Evolutionary conservation across 345 rosid species (phyloP).

Genomic region (Eucalyptus cloeziana): DNA sequence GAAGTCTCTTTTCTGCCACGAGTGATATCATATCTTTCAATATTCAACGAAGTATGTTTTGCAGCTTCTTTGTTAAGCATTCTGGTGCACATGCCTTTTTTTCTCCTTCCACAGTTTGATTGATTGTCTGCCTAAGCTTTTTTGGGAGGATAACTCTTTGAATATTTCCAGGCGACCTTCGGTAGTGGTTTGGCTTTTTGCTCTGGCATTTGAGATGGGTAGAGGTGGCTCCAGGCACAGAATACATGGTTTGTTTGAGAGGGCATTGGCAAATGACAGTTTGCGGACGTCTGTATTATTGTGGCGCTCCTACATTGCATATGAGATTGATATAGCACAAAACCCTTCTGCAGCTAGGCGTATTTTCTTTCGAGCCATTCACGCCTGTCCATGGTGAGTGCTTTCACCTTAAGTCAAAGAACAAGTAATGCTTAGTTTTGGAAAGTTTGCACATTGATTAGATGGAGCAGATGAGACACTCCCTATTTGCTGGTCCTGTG

Average conservation of each 20-base stretch:
- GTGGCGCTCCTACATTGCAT: constrained; percentile 86
- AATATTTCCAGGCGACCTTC: constrained; percentile 60
- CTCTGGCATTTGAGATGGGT: constrained; percentile 67
- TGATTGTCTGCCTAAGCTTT: not conserved
- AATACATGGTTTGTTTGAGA: constrained; percentile 81
- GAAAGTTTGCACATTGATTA: not conserved
- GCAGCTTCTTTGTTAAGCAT: not conserved
- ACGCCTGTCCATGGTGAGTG: constrained; percentile 88
- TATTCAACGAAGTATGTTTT: not conserved
- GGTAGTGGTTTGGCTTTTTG: constrained; percentile 58
- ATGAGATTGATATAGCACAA: constrained; percentile 50
- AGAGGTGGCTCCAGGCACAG: constrained; percentile 57
- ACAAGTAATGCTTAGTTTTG: not conserved
- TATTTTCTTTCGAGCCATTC: constrained; percentile 82
- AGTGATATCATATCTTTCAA: not conserved
- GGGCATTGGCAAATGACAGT: constrained; percentile 60
- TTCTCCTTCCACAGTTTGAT: not conserved
- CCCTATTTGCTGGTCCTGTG: not conserved
- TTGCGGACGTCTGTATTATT: constrained; percentile 49
- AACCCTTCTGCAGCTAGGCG: constrained; percentile 63
- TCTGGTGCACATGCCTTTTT: not conserved
- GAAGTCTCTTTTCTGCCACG: not conserved
- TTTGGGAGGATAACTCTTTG: not conserved
- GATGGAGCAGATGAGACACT: not conserved
- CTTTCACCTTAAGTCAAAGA: not conserved